Conservation (phyloP, 805 yeast species). For the Hyphopichia homilentoma region DNA sequence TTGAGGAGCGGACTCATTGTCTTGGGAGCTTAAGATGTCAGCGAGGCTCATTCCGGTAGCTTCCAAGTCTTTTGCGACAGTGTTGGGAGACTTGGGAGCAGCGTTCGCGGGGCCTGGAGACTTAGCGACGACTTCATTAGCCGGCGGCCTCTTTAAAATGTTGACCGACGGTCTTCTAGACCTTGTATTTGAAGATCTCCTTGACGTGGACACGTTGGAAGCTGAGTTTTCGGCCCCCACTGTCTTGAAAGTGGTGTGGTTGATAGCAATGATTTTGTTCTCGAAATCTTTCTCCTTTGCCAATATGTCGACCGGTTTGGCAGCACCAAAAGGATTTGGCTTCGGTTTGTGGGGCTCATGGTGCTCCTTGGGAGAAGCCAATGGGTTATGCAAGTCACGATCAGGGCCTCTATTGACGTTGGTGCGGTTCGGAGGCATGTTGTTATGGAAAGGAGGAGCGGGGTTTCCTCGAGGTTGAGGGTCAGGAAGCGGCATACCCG, state of each 20-base stretch:
- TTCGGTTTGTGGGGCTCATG: slow-evolving; percentile 31
- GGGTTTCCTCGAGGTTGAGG: background rate
- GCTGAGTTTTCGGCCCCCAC: slow-evolving; percentile 12
- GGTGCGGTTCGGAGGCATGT: background rate
- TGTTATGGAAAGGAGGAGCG: slow-evolving; percentile 2
- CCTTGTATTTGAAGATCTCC: slow-evolving; percentile 4
- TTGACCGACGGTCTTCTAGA: slow-evolving; percentile 14
- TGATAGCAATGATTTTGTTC: slow-evolving; percentile 23
- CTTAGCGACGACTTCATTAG: slow-evolving; percentile 1
- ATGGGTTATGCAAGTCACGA: background rate
- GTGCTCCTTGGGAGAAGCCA: background rate
- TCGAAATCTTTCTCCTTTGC: slow-evolving; percentile 64
- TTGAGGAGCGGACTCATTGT: slow-evolving; percentile 6
- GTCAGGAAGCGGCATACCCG: slow-evolving; percentile 4
- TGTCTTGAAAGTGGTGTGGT: slow-evolving; percentile 31
- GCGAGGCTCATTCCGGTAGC: slow-evolving; percentile 37
- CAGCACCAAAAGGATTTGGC: slow-evolving; percentile 75
- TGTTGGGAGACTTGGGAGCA: slow-evolving; percentile 17
- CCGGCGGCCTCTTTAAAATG: slow-evolving; percentile 14
- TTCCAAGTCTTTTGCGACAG: slow-evolving; percentile 10
- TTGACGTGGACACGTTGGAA: slow-evolving; percentile 1
- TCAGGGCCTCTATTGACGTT: background rate
- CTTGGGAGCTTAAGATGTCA: slow-evolving; percentile 27
- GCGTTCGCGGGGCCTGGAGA: slow-evolving; percentile 2
- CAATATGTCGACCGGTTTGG: slow-evolving; percentile 79